These are phyloP conservation scores for Iberis amara DNA, from an alignment of 441 rosid genomes.

Conservation along the genomic window DNA sequence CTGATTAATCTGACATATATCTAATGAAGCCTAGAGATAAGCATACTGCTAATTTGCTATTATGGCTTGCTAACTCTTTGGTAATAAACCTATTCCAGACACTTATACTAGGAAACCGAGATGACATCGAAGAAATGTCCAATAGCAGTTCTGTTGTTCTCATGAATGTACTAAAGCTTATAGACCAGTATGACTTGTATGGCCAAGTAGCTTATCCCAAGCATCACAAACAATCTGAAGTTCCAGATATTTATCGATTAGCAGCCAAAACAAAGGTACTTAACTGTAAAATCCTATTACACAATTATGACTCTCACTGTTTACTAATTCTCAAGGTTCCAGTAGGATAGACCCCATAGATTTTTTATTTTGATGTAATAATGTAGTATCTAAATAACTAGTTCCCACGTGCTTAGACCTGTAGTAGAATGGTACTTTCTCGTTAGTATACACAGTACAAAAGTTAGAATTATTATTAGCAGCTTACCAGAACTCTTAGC, in stretches of 20 bases:
- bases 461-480: background rate
- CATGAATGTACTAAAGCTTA: constrained; percentile 72
- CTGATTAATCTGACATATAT: background rate
- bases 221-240: constrained; percentile 92
- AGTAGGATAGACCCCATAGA: background rate
- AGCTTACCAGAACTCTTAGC: constrained; percentile 4
- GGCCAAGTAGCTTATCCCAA: constrained; percentile 94
- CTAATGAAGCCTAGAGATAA: background rate
- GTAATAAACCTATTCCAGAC: constrained; percentile 44
- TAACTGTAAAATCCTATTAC: background rate
- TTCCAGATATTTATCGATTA: constrained; percentile 88
- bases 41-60: background rate
- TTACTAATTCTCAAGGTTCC: constrained; percentile 10
- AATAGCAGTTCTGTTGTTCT: constrained; percentile 75
- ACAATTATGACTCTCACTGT: constrained; percentile 4
- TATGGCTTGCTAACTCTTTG: constrained; percentile 7
- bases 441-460: constrained; percentile 6
- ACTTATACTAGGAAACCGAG: constrained; percentile 88
- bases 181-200: constrained; percentile 90
- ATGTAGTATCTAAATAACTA: background rate
- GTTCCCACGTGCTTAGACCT: constrained; percentile 16
- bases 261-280: constrained; percentile 87
- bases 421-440: background rate
- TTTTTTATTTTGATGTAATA: too few species aligned
- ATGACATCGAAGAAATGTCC: constrained; percentile 93